Base-by-base conservation (phyloP, 805 yeast species). In the Metschnikowia gelsemii region DNA sequence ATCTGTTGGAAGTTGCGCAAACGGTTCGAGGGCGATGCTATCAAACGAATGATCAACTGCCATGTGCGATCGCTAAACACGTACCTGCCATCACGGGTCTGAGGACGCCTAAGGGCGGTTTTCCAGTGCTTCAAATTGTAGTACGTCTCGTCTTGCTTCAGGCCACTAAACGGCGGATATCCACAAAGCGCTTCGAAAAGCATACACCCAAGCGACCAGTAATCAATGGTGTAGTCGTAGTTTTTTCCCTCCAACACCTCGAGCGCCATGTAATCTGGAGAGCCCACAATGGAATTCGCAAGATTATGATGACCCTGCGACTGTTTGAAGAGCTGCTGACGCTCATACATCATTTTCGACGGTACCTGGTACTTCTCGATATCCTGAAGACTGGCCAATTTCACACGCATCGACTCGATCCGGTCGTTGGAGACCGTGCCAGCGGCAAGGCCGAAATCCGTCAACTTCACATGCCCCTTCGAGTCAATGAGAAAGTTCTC, bases 171-270 rank as follows among this genome's bases (percentile, higher is more conserved):
- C 32, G 99, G 99, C 3, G 99, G 95, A 64, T 87, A 93, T 0
- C 99, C 98, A 50, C 93, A 93, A 43, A 93, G 77, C 34, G 96
- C 87, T 66, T 93, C 99, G 61, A 91, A 93, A 28, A 93, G 71
- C 83, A 93, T 93, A 66, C 99, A 93, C 4, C 99, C 99, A 44
- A 93, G 72, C 0, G 98, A 90, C 99, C 99, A 93, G 63, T 93
- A 93, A 69, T 93, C 99, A 43, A 95, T 95, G 12, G 99, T 91
- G 61, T 84, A 90, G 60, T 93, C 96, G 63, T 93, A 93, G 44
- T 82, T 80, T 58, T 84, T 85, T 6, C 99, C 99, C 63, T 88
- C 95, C 40, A 93, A 76, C 9, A 93, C 98, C 63, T 93, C 99
- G 37, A 93, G 73, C 1, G 99, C 99, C 99, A 93, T 93, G 61